Percentiles rank a stretch among this genome's conserved stretches.
These are phyloP conservation scores for Globomyces sp. DNA, from an alignment of 371 early-diverging fungal genomes.

Conservation along the genomic window DNA sequence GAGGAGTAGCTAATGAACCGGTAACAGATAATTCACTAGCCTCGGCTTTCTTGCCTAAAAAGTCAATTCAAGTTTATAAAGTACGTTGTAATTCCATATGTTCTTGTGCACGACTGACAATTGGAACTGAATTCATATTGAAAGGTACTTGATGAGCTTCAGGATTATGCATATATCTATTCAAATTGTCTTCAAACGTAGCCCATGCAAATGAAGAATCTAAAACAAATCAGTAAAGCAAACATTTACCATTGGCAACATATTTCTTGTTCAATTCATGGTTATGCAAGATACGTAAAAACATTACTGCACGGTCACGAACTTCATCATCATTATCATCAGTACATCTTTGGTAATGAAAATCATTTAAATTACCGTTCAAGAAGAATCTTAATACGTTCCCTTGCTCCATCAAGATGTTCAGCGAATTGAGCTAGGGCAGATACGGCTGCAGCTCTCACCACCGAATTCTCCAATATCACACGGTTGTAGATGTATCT, in stretches of 20 bases:
- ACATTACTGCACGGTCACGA: slow-evolving; percentile 93
- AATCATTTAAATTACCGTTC: slow-evolving; percentile 46
- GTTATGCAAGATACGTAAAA: slow-evolving; percentile 73
- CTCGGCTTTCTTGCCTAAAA: slow-evolving; percentile 25
- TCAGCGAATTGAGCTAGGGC: slow-evolving; percentile 93
- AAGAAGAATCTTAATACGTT: slow-evolving; percentile 81
- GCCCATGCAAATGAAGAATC: slow-evolving; percentile 84
- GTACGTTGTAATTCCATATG: slow-evolving; percentile 46
- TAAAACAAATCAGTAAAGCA: slow-evolving; percentile 17
- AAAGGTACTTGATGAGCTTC: slow-evolving; percentile 65
- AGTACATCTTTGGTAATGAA: slow-evolving; percentile 66
- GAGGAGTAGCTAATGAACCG: not conserved
- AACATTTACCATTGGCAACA: slow-evolving; percentile 39
- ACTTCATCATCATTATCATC: slow-evolving; percentile 98
- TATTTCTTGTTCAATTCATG: slow-evolving; percentile 45
- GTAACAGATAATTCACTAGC: slow-evolving; percentile 19
- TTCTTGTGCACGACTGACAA: slow-evolving; percentile 80
- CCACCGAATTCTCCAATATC: slow-evolving; percentile 93
- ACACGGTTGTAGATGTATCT: slow-evolving; percentile 98
- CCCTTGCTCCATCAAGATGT: slow-evolving; percentile 68
- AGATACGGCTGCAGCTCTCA: slow-evolving; percentile 96
- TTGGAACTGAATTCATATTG: slow-evolving; percentile 75
- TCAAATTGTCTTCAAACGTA: slow-evolving; percentile 81
- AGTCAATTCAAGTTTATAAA: slow-evolving; percentile 6
- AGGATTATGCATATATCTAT: slow-evolving; percentile 72